These are phyloP conservation scores for Fomitopsis pinicola DNA, from an alignment of 1,284 basidiomycete genomes.

Conservation along the genomic window DNA sequence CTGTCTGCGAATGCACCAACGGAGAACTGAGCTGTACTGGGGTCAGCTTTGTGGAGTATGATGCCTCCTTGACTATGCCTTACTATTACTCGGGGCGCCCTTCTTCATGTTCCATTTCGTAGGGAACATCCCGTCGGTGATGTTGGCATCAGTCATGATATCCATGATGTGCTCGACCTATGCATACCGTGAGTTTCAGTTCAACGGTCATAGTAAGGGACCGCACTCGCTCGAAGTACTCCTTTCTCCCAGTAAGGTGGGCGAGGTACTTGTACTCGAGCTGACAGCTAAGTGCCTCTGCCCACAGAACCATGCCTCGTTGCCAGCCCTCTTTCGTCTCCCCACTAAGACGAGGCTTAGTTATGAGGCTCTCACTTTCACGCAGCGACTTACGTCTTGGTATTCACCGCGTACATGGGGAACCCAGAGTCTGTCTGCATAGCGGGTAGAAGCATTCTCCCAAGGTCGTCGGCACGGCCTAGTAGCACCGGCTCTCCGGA, in stretches of 20 bases:
- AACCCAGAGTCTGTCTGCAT: conserved; percentile 46
- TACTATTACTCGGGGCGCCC: conserved; percentile 38
- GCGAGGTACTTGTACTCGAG: conserved; percentile 65
- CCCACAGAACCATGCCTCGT: conserved; percentile 21
- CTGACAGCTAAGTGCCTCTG: conserved; percentile 52
- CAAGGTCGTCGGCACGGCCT: conserved; percentile 50
- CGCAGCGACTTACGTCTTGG: conserved; percentile 27
- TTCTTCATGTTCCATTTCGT: conserved; percentile 43
- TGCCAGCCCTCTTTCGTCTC: conserved; percentile 18
- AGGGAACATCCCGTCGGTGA: conserved; percentile 54
- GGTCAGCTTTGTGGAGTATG: background rate
- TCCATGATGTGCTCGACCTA: conserved; percentile 52
- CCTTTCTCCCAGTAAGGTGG: conserved; percentile 49
- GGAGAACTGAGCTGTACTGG: conserved; percentile 32
- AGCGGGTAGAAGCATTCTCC: conserved; percentile 40
- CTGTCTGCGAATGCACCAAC: conserved; percentile 67
- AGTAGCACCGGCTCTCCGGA: conserved; percentile 51
- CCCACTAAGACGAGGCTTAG: conserved; percentile 5
- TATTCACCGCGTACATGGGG: conserved; percentile 42
- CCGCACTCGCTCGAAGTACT: conserved; percentile 46
- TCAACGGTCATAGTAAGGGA: background rate
- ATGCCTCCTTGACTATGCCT: conserved; percentile 10
- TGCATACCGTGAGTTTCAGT: background rate
- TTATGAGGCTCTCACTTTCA: background rate
- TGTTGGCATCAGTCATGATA: conserved; percentile 39